Evolutionary conservation across 2,329 filamentous ascomycete genomes (phyloP), one percentile per base, ranked within the genome.

Genomic region (Ophiostoma quercus): DNA sequence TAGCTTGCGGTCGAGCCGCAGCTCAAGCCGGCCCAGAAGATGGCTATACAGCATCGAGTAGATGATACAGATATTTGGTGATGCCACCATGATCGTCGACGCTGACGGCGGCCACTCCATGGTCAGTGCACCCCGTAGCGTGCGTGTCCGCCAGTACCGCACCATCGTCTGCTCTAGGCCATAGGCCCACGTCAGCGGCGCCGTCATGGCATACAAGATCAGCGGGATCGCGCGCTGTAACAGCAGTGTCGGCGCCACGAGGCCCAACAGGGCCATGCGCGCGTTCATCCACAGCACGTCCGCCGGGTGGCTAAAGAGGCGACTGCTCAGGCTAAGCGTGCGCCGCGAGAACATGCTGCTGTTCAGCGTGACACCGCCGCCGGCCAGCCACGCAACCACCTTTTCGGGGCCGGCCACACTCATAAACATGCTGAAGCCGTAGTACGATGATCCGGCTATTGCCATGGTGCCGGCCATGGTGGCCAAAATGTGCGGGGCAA

Each of bases 401-500:
- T 80, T 78, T 14, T 82, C 79, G 2, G 79, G 79, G 9, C 86
- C 86, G 0, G 85, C 82, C 74, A 88, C 87, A 12, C 82, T 77
- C 73, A 80, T 80, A 73, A 87, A 76, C 1, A 84, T 82, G 68
- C 82, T 76, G 62, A 80, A 79, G 19, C 85, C 86, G 73, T 88
- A 88, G 74, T 82, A 80, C 66, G 84, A 82, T 65, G 84, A 80
- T 69, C 84, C 84, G 37, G 85, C 80, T 63, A 85, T 76, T 1
- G 83, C 81, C 54, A 84, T 84, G 12, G 83, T 79, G 29, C 83
- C 78, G 25, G 87, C 77, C 19, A 90, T 84, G 63, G 88, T 84
- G 2, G 89, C 83, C 5, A 95, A 86, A 4, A 94, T 78, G 29
- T 90, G 82, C 12, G 92, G 82, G 43, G 85, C 84, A 66, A 80